phyloP scores from a whole-genome alignment of 176 grass and related monocot species.

The Avena insularis region DNA sequence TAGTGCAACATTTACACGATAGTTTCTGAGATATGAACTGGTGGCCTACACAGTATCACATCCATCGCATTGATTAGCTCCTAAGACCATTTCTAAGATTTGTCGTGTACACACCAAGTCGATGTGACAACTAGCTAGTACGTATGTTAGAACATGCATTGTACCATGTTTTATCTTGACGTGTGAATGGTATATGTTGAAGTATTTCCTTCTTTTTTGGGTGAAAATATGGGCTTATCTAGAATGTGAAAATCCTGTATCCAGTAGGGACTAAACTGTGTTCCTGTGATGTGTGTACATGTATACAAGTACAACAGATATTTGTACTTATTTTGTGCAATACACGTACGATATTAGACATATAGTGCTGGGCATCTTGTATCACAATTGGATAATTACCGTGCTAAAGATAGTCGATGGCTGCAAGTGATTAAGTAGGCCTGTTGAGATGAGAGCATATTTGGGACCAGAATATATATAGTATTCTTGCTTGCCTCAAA shows the following conservation, averaged over 20 bases:
- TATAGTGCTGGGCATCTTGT: not conserved
- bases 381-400: not conserved
- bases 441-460: not conserved
- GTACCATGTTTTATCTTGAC: not conserved
- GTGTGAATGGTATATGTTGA: not conserved
- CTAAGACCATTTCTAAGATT: not conserved
- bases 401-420: not conserved
- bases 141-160: constrained; percentile 18
- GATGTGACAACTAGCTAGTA: constrained; percentile 5
- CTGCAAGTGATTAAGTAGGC: not conserved
- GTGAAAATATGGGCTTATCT: not conserved
- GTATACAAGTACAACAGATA: not conserved
- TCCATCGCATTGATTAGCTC: not conserved
- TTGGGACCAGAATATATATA: not conserved
- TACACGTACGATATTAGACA: not conserved
- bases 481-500: not conserved
- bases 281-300: not conserved
- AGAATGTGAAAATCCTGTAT: constrained; percentile 23
- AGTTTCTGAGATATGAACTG: constrained; percentile 6
- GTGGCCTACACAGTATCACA: not conserved
- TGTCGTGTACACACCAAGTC: not conserved
- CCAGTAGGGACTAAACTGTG: not conserved
- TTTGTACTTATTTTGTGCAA: not conserved
- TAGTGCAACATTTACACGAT: not conserved
- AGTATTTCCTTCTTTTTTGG: not conserved